Conservation (phyloP, 345 rosid species). For the Hibiscus trionum region DNA sequence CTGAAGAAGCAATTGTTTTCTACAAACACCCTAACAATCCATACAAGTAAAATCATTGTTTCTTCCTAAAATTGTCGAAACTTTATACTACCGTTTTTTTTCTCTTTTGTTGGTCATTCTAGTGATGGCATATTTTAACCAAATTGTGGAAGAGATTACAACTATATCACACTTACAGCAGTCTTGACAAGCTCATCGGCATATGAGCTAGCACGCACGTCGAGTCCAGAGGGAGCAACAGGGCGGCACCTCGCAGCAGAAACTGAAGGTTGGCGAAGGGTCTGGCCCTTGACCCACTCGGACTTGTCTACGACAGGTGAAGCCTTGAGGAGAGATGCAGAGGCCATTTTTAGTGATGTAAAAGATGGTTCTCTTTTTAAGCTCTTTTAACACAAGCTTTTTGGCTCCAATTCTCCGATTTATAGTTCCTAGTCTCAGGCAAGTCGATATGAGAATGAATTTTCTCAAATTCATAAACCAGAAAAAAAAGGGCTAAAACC, state of each 20-base stretch:
- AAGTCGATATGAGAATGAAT: background rate
- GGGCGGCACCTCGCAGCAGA: slow-evolving; percentile 39
- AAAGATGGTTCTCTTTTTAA: background rate
- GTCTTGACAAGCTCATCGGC: slow-evolving; percentile 96
- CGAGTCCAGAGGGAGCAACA: slow-evolving; percentile 28
- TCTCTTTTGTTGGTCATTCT: background rate
- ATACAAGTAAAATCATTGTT: background rate
- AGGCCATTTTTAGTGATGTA: slow-evolving; percentile 45
- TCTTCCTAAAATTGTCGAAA: background rate
- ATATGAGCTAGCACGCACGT: slow-evolving; percentile 64
- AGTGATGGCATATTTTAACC: background rate
- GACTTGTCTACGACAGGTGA: slow-evolving; percentile 81
- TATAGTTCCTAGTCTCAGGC: slow-evolving; percentile 13
- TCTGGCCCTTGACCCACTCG: slow-evolving; percentile 66
- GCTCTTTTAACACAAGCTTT: background rate
- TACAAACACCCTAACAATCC: slow-evolving; percentile 8
- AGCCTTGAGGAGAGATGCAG: slow-evolving; percentile 76
- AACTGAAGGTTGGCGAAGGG: slow-evolving; percentile 50
- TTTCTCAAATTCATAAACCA: slow-evolving; percentile 6
- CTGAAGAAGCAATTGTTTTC: slow-evolving; percentile 38
- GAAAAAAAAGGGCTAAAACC: background rate
- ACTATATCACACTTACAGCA: slow-evolving; percentile 45
- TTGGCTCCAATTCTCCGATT: slow-evolving; percentile 12
- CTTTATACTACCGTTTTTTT: background rate
- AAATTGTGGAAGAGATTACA: background rate